Evolutionary conservation across 495 filamentous ascomycete species (phyloP).

Genomic region (Tuber microsphaerosporum): DNA sequence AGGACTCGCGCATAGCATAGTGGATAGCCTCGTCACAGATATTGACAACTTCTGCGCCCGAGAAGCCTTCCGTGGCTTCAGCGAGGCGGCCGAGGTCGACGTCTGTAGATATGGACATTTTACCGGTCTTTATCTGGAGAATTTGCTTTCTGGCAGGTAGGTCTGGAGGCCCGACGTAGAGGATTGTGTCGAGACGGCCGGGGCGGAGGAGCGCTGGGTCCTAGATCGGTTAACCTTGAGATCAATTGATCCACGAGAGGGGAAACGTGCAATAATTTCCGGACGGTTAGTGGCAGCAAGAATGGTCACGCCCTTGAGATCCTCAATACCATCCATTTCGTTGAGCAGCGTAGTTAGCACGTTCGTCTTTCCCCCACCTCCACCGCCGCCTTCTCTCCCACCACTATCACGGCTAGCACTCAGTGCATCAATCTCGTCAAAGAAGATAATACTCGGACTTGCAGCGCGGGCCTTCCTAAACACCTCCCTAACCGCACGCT

Average conservation of each 20-base stretch:
- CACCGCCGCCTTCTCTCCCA: constrained; percentile 45
- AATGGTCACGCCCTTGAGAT: constrained; percentile 72
- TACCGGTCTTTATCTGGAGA: constrained; percentile 56
- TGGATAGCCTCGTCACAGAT: constrained; percentile 66
- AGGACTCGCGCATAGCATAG: constrained; percentile 52
- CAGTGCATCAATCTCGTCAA: constrained; percentile 95
- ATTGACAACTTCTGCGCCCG: constrained; percentile 78
- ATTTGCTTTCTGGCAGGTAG: constrained; percentile 69
- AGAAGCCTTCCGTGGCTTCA: constrained; percentile 67
- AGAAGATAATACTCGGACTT: constrained; percentile 90
- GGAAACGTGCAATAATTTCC: constrained; percentile 52
- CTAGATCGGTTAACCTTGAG: constrained; percentile 4
- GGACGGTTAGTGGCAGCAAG: constrained; percentile 94
- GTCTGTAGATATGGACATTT: constrained; percentile 56
- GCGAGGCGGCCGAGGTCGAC: constrained; percentile 63
- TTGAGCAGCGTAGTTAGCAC: constrained; percentile 86
- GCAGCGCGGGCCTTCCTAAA: constrained; percentile 83
- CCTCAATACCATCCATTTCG: constrained; percentile 94
- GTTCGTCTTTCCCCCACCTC: constrained; percentile 57
- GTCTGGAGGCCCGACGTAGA: constrained; percentile 84
- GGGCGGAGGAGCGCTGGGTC: constrained; percentile 83
- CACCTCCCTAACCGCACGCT: constrained; percentile 77
- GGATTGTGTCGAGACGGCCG: constrained; percentile 78
- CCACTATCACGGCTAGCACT: constrained; percentile 60
- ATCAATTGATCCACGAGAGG: not conserved